Base-by-base conservation (phyloP, 768 basidiomycete species). In the Daedaleopsis sinensis region DNA sequence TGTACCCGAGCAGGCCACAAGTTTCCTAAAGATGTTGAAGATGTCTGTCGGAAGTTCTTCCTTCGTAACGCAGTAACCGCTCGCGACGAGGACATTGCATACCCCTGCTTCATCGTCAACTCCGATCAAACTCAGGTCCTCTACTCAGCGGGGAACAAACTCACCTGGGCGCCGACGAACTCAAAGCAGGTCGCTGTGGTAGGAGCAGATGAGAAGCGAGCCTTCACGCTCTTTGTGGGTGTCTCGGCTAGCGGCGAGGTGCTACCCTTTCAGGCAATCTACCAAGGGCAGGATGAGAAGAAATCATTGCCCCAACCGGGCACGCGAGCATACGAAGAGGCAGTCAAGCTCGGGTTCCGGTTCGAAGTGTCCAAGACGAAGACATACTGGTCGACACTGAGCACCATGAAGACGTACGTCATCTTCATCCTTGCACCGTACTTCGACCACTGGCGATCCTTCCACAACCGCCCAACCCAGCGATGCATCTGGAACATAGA, bases 231-330 rank as follows among this genome's bases (percentile, higher is more conserved):
- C 0, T 47, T 78, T 10, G 71, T 75, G 6, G 71, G 71, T 0
- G 59, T 78, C 12, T 71, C 78, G 0, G 61, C 44, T 8, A 60
- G 65, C 47, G 77, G 80, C 0, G 51, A 53, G 0, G 37, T 75
- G 15, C 68, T 80, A 5, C 78, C 76, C 11, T 69, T 78, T 38
- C 80, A 81, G 58, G 70, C 72, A 0, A 73, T 81, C n/a, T 79
- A 70, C 55, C 48, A 50, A 18, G 48, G 48, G 6, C 10, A 8
- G 11, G 24, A 21, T 18, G 13, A 23, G 48, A 27, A 21, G 48
- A 9, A 46, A 46, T 50, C 48, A 19, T 11, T 27, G 27, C 48
- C 48, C 6, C 6, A 13, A 9, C 5, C 19, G 48, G 24, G 23
- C 21, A 11, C 23, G 11, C 24, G 10, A 7, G 10, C 19, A 35